Base-by-base conservation (phyloP, 306 rosid genomes). In the Styphnolobium japonicum region DNA sequence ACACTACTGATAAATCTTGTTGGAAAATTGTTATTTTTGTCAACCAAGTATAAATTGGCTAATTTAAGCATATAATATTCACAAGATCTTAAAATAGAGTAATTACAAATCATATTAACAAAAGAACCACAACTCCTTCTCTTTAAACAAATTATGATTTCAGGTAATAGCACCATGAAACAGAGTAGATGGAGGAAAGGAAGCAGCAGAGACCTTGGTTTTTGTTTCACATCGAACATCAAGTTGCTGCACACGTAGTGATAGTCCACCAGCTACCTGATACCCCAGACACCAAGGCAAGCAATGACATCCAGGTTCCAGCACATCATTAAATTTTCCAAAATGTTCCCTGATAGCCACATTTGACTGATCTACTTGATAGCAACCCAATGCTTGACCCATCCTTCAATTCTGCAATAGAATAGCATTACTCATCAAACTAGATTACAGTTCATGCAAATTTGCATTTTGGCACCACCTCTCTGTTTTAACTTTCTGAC, bases 231-330 rank as follows among this genome's bases (percentile, higher is more conserved):
- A 90, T 12, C 80, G 75, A 11, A 92, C 91, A 79, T 86, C 89
- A 25, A 92, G 86, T 74, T 92, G 93, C 68, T 84, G 89, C 62
- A 92, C 94, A 14, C 94, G 94, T 4, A 90, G 63, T 1, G 94
- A 80, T 10, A 92, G 84, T 52, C 77, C 61, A 73, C 94, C 91
- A 27, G 90, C 91, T 11, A 88, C 52, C 83, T 81, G 74, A 77
- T 68, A 85, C 10, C 94, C 94, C 2, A 88, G 5, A 69, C 89
- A 90, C 97, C 97, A 87, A 67, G 97, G 93, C 80, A 92, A 49
- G 23, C 89, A 88, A 79, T 90, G 97, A 19, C 92, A 85, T 27
- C 97, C 94, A 25, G 94, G 97, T 55, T 88, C 82, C 29, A 92
- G 87, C 60, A 92, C 85, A 3, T 72, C 83, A 49, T 8, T 23